Conservation (phyloP, 306 rosid genomes). For the Purshia tridentata region DNA sequence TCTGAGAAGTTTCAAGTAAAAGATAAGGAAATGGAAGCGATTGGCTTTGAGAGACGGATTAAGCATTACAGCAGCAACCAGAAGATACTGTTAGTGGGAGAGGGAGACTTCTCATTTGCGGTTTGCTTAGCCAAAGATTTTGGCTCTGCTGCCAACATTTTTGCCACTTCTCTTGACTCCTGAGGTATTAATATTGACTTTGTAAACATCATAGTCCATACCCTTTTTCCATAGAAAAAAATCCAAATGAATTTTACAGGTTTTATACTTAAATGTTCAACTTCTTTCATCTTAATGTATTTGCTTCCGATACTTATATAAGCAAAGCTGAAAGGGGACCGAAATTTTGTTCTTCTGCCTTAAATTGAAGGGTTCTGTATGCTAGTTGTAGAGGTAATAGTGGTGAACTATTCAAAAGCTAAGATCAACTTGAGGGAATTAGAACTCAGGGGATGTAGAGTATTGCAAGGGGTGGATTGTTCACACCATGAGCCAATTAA, state of each 20-base stretch:
- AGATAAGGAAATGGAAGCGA: no score
- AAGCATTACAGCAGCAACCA: not conserved
- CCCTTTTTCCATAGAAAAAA: no score
- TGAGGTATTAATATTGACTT: no score
- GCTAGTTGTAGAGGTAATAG: not conserved
- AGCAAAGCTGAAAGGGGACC: not conserved
- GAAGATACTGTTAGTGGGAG: not conserved
- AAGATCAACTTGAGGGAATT: not conserved
- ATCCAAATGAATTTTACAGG: no score
- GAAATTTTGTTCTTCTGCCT: no score
- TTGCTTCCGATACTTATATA: no score
- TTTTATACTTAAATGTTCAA: no score
- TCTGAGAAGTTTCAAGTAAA: no score
- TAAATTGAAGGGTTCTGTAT: no score
- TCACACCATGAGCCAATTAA: not conserved
- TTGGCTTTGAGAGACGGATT: not conserved
- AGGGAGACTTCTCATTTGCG: constrained; percentile 3
- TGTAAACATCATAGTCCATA: no score
- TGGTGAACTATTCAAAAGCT: constrained; percentile 1
- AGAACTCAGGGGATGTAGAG: not conserved
- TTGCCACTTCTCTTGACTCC: not conserved
- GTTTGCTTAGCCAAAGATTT: not conserved
- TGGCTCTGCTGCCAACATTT: not conserved
- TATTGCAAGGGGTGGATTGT: not conserved
- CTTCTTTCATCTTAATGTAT: no score